Evolutionary conservation across 2,329 filamentous ascomycete genomes (phyloP), one percentile per base, ranked within the genome.

Genomic region (Cyphellophora europaea): DNA sequence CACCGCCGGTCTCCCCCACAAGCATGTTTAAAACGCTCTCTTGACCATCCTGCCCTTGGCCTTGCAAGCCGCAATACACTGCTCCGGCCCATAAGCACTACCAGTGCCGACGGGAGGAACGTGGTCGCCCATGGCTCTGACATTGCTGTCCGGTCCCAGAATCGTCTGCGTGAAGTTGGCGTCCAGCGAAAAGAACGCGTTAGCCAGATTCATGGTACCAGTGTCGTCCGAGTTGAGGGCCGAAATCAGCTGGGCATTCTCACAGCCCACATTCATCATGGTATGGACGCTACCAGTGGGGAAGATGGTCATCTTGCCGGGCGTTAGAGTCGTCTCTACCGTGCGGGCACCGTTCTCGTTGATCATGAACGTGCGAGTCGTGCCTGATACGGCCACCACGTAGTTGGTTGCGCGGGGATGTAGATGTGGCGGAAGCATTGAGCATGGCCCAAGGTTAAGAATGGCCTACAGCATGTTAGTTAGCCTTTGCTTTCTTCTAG

Each of bases 351-450:
- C 67, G 38, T 72, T 72, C 50, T 72, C 68, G 35, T 62, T 56
- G 28, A 63, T 59, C 65, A 71, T 71, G 48, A 58, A 71, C 6
- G 65, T 71, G 27, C 61, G 62, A 5, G 63, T 70, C 25, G 60
- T 65, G n/a, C 67, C 68, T 12, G 53, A 50, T 13, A 69, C 53
- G 0, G 62, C 60, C 5, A 69, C 58, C 10, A 71, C 67, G 23
- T 62, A 58, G 42, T 72, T 72, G 14, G 59, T 57, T 2, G 65
- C 69, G 5, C 68, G 56, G 5, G 37, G 40, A 41, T 73, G 69
- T 15, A 61, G 55, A 45, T 71, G 69, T 4, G 66, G 63, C 11
- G 67, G 63, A 11, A 72, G 55, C 61, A 71, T 70, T 11, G 62
- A 60, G 47, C 68, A 72, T 3, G 68, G 65, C 0, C 68, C 69